Percentiles rank a stretch among this genome's conserved stretches.
Evolutionary conservation across 345 rosid species (phyloP).

Genomic region (Cardamine chenopodiifolia): DNA sequence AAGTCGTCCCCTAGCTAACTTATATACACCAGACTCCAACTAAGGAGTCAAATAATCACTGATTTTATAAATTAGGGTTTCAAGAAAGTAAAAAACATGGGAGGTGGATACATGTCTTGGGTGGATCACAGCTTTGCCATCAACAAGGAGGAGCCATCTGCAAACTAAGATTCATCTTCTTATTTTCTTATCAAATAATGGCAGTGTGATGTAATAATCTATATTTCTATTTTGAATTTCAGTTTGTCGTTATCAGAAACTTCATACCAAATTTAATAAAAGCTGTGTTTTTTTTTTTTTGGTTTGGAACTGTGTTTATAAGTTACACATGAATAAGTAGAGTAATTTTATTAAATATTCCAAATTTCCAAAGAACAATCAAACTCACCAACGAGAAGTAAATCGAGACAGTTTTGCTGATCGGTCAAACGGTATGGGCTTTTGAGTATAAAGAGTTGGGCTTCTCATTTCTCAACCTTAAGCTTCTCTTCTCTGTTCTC

Average conservation of each 20-base stretch:
- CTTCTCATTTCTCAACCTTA: not conserved
- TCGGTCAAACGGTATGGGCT: slow-evolving; percentile 14
- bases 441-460: slow-evolving; percentile 8
- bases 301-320: not conserved
- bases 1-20: slow-evolving; percentile 36
- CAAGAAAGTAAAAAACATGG: slow-evolving; percentile 72
- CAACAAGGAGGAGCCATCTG: slow-evolving; percentile 42
- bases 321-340: not conserved
- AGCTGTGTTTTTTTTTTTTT: not conserved
- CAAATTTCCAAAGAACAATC: not conserved
- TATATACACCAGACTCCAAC: not conserved
- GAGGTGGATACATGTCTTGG: slow-evolving; percentile 87
- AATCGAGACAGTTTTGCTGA: not conserved
- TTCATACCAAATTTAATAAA: slow-evolving; percentile 1
- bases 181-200: slow-evolving; percentile 4
- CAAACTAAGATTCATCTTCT: slow-evolving; percentile 25
- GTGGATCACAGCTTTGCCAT: slow-evolving; percentile 49
- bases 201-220: slow-evolving; percentile 3
- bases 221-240: not conserved
- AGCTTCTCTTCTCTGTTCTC: not conserved
- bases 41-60: not conserved
- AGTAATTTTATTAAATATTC: not conserved
- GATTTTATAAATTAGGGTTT: slow-evolving; percentile 53
- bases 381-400: not conserved
- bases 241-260: not conserved